Evolutionary conservation across 1,139 yeast genomes (phyloP).

Genomic region (Blastobotrys indianensis): DNA sequence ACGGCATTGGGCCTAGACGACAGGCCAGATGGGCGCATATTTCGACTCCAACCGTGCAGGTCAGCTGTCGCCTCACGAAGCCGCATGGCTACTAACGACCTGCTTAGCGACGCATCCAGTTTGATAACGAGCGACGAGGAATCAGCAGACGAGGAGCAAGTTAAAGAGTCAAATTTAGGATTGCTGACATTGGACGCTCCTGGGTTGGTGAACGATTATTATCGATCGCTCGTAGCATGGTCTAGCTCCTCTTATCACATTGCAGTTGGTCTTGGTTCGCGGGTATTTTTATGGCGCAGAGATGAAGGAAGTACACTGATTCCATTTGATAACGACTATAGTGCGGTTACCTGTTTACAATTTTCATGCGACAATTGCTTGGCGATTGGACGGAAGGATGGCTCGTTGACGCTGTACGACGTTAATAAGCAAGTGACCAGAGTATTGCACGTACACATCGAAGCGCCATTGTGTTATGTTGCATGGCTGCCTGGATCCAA

Average conservation of each 20-base stretch:
- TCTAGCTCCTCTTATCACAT: constrained; percentile 47
- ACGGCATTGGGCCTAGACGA: constrained; percentile 3
- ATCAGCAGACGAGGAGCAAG: too few relatives aligned
- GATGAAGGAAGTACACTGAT: constrained; percentile 39
- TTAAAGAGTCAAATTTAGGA: not conserved
- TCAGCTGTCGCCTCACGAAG: too few relatives aligned
- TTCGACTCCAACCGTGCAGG: too few relatives aligned
- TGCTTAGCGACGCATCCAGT: too few relatives aligned
- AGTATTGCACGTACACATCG: constrained; percentile 30
- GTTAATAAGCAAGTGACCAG: constrained; percentile 17
- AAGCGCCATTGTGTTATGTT: constrained; percentile 51
- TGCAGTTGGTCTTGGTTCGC: constrained; percentile 62
- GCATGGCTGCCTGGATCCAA: constrained; percentile 51
- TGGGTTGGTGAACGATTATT: constrained; percentile 70
- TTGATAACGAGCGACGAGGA: too few relatives aligned
- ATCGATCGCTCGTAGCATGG: constrained; percentile 76
- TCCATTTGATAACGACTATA: constrained; percentile 15
- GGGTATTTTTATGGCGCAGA: constrained; percentile 64
- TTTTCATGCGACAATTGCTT: constrained; percentile 47
- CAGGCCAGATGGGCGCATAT: too few relatives aligned
- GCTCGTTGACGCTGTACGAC: constrained; percentile 43
- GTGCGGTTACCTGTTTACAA: constrained; percentile 48
- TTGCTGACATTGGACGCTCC: constrained; percentile 54
- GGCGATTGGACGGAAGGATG: constrained; percentile 55
- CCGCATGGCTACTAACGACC: too few relatives aligned